Base-by-base conservation (phyloP, 495 filamentous ascomycete genomes). In the Penicillium canariense region DNA sequence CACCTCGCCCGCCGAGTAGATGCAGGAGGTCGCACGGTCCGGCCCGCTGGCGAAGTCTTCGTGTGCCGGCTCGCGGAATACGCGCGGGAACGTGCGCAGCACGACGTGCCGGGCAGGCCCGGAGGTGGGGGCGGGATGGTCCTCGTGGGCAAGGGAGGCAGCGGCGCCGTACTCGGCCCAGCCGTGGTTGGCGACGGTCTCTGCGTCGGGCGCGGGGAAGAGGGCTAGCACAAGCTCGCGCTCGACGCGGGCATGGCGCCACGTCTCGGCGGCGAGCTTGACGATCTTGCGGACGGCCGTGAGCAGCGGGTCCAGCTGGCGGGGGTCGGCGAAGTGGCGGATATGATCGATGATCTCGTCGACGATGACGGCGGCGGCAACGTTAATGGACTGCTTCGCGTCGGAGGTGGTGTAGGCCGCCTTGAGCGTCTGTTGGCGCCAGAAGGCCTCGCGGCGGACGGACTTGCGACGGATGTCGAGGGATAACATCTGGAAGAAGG, bases 361-460 rank as follows among this genome's bases (percentile, higher is more conserved):
- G 18, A 84, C 79, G 28, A 86, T 82, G 18, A 78, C 77, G 5
- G 77, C 74, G 0, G 83, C 83, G 4, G 78, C 80, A n/a, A 82
- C 75, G 42, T 82, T 82, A 58, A 83, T 84, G 14, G 77, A 79
- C 57, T 80, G 75, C 60, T 86, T 86, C 8, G 83, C 82, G 54
- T 80, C 81, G 3, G 76, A 81, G 39, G 80, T 78, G 4, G 83
- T 84, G 69, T 84, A 86, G 15, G 81, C 82, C 15, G 83, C 83
- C 55, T 84, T 79, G 23, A 86, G 77, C 12, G 83, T 86, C 43
- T 84, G 81, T 51, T 85, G 82, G 18, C 83, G 70, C 83, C 83
- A 86, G 58, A 84, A 78, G 2, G 83, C 81, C 60, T 86, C 83
- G 28, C 81, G 81, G 15, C 81, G 75, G 39, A 79, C 80, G 40